phyloP scores from a whole-genome alignment of 2,329 filamentous ascomycete species.

The Exophiala spinifera region DNA sequence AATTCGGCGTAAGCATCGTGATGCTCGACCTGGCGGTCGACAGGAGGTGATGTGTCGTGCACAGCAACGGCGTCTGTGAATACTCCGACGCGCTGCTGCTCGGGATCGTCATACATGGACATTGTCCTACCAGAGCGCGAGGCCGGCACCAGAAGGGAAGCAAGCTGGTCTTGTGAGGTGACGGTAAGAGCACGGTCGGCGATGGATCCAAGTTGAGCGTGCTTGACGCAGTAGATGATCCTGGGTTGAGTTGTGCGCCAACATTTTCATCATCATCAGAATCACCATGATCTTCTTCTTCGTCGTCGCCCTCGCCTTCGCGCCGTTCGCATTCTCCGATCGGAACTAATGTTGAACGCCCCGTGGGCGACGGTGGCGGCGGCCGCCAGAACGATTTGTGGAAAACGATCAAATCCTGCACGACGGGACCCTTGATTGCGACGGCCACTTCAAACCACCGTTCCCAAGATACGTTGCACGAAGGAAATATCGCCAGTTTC shows the following conservation, averaged over 20 bases:
- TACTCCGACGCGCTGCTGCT: conserved; percentile 39
- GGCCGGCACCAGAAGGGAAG: conserved; percentile 51
- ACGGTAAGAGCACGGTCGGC: conserved; percentile 27
- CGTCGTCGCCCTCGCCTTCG: not conserved
- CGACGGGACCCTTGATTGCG: conserved; percentile 61
- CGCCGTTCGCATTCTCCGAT: not conserved
- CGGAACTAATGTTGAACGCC: not conserved
- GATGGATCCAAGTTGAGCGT: not conserved
- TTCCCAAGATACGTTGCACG: conserved; percentile 84
- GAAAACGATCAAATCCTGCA: conserved; percentile 62
- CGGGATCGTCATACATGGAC: conserved; percentile 31
- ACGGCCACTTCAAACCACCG: conserved; percentile 80
- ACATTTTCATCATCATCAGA: no score
- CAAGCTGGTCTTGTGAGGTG: conserved; percentile 57
- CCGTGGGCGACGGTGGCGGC: not conserved
- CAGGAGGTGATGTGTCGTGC: conserved; percentile 61
- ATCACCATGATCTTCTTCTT: no score
- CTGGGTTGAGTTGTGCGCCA: not conserved
- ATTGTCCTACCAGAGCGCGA: conserved; percentile 62
- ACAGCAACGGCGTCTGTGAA: conserved; percentile 66
- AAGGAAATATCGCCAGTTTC: conserved; percentile 64
- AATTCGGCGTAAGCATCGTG: conserved; percentile 72
- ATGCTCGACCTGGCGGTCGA: conserved; percentile 57
- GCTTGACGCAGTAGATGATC: no score
- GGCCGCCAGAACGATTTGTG: conserved; percentile 64